Conservation (phyloP, 345 rosid genomes). For the Limnanthes douglasii region DNA sequence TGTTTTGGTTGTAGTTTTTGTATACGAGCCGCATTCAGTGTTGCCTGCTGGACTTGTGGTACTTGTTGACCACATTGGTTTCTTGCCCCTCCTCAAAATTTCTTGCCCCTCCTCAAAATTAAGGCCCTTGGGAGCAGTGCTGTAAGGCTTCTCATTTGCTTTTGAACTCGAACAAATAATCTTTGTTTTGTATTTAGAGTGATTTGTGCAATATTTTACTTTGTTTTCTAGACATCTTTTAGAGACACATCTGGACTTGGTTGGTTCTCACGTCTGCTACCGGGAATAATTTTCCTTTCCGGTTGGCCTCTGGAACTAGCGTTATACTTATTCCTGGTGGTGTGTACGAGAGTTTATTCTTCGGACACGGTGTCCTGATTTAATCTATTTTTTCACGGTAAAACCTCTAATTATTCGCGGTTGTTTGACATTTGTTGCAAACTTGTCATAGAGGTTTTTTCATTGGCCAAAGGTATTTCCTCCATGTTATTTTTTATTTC, state of each 20-base stretch:
- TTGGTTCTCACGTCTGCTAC: constrained; percentile 73
- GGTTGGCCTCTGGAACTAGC: constrained; percentile 57
- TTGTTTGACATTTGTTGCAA: too few relatives aligned
- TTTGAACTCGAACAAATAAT: too few relatives aligned
- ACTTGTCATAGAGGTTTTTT: too few relatives aligned
- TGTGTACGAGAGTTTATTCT: constrained; percentile 59
- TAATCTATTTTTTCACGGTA: too few relatives aligned
- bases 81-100: constrained; percentile 54
- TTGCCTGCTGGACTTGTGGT: constrained; percentile 65
- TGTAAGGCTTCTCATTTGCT: constrained; percentile 43
- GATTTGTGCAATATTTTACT: constrained; percentile 5
- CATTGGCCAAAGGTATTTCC: too few relatives aligned
- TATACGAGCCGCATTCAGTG: constrained; percentile 93
- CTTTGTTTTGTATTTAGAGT: neutral
- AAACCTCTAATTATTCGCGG: too few relatives aligned
- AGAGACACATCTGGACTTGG: constrained; percentile 98
- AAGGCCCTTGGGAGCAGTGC: constrained; percentile 78
- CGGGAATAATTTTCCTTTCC: constrained; percentile 47
- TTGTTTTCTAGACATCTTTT: constrained; percentile 81
- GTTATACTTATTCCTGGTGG: constrained; percentile 92
- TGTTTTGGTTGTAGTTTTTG: constrained; percentile 39
- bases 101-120: constrained; percentile 77
- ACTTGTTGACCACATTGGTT: constrained; percentile 37
- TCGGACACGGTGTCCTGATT: constrained; percentile 71
- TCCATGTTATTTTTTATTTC: too few relatives aligned